Conservation (phyloP, 495 filamentous ascomycete species). For the Xylaria bambusicola region DNA sequence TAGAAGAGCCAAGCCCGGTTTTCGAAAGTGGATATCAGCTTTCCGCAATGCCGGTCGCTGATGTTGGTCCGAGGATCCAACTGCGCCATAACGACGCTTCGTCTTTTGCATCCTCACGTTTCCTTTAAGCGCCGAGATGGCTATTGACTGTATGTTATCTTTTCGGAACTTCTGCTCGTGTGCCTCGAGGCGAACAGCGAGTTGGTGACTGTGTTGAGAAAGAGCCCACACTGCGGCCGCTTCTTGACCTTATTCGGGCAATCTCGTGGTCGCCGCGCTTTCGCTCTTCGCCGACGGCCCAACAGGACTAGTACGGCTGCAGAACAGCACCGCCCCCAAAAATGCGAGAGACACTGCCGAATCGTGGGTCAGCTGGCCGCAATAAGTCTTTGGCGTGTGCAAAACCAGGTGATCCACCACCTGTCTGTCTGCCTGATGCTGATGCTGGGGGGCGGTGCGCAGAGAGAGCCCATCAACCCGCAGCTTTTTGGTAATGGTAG, state of each 20-base stretch:
- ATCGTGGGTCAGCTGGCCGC: slow-evolving; percentile 10
- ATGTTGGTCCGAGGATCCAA: background rate
- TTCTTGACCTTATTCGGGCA: background rate
- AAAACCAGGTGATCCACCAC: slow-evolving; percentile 6
- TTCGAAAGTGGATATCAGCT: slow-evolving; percentile 3
- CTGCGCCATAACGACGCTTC: no score
- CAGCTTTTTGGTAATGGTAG: no score
- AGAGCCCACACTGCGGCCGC: no score
- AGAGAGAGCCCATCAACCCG: background rate
- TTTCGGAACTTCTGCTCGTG: no score
- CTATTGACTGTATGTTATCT: no score
- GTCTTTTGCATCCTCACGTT: no score
- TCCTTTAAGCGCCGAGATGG: no score
- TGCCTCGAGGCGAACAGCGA: no score
- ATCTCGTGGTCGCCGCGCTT: background rate
- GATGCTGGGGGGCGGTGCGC: slow-evolving; percentile 5
- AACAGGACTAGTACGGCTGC: background rate
- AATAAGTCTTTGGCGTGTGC: background rate
- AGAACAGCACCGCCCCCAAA: slow-evolving; percentile 15
- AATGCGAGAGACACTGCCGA: background rate
- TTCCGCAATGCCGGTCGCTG: background rate
- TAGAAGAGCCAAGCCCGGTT: background rate
- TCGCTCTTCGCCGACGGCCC: slow-evolving; percentile 13
- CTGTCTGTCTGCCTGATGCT: slow-evolving; percentile 8
- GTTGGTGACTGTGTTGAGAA: no score